These are phyloP conservation scores for Saksenaea oblongispora DNA, from an alignment of 371 early-diverging fungal genomes.

Conservation along the genomic window DNA sequence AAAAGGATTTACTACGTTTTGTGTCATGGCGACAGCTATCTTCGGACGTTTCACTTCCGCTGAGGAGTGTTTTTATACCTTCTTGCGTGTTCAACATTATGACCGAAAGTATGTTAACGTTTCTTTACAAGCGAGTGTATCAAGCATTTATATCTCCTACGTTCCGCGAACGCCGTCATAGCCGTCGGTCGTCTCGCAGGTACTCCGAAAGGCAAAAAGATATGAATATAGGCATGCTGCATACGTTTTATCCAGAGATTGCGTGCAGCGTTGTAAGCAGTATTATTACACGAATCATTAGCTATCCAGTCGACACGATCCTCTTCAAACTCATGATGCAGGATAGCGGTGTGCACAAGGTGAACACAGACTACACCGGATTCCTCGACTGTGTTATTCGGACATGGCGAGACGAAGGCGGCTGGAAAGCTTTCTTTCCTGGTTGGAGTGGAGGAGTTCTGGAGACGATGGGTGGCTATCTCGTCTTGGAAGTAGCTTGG, in stretches of 20 bases:
- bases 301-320: conserved; percentile 58
- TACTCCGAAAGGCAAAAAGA: conserved; percentile 14
- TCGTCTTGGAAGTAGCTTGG: conserved; percentile 49
- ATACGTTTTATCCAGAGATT: conserved; percentile 62
- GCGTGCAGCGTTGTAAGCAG: conserved; percentile 58
- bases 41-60: conserved; percentile 9
- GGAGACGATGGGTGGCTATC: conserved; percentile 38
- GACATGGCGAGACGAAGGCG: conserved; percentile 39
- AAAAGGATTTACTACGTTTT: conserved; percentile 45
- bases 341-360: conserved; percentile 44
- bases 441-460: conserved; percentile 45
- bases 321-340: conserved; percentile 58
- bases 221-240: conserved; percentile 35
- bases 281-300: conserved; percentile 48
- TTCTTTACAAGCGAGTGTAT: conserved; percentile 46
- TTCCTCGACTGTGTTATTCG: conserved; percentile 47
- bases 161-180: conserved; percentile 19
- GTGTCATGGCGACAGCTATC: conserved; percentile 16
- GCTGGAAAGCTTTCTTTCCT: conserved; percentile 44
- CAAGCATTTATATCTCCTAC: not conserved
- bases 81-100: conserved; percentile 50
- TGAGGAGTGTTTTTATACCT: conserved; percentile 50
- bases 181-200: conserved; percentile 13
- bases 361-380: conserved; percentile 45
- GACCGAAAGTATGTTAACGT: conserved; percentile 52